Base-by-base conservation (phyloP, 805 yeast species). In the Kockiozyma suomiensis region DNA sequence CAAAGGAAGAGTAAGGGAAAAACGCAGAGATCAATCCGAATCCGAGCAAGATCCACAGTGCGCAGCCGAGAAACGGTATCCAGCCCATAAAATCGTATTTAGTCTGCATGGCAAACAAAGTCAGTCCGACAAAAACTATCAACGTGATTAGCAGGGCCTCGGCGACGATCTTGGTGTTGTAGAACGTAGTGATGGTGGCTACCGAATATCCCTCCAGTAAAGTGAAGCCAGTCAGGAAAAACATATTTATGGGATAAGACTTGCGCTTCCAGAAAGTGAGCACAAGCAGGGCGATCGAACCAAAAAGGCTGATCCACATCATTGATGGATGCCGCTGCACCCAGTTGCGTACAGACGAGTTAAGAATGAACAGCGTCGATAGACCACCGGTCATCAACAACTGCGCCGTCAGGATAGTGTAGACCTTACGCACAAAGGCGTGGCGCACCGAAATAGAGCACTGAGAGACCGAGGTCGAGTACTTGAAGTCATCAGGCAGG, bases 371-470 rank as follows among this genome's bases (percentile, higher is more conserved):
- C 21, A 81, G 64, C 25, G 77, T 75, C 4, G 90, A 88, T 25
- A 83, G 80, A 7, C 79, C 74, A 23, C 86, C 78, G 0, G 96
- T 89, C 30, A 78, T 74, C 32, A 84, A 71, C 38, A 90, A 71
- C 73, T 90, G 97, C 4, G 80, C 74, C 12, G 85, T 73, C 51
- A 90, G 78, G 49, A 91, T 78, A 4, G 90, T 77, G 73, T 90
- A 91, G 7, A 90, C 97, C 70, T 87, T 88, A 60, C 91, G 81
- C 66, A 88, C 76, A 68, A 90, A 90, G 72, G 85, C 80, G 65
- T 86, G 88, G 67, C 97, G 83, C 41, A 90, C 79, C 15, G 87
- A 83, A 53, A 88, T 75, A 59, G 87, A 88, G 74, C 96, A 89
- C 33, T 87, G 85, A 2, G 90, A 83, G 25, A 90, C 96, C 54